These are phyloP conservation scores for Coleophoma crateriformis DNA, from an alignment of 2,329 filamentous ascomycete species.

Conservation along the genomic window DNA sequence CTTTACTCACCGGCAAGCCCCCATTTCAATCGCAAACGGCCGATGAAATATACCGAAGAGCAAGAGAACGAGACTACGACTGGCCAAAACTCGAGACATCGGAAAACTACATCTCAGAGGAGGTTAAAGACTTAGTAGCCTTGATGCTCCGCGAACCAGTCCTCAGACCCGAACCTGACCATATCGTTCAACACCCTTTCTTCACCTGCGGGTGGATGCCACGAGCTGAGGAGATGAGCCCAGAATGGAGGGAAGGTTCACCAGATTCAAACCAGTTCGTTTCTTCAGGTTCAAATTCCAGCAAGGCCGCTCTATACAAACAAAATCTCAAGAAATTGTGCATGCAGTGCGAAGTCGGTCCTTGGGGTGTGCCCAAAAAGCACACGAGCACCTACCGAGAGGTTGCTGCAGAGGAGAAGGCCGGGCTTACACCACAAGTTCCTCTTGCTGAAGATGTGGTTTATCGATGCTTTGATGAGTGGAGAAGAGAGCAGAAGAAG, in stretches of 20 bases:
- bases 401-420: conserved; percentile 63
- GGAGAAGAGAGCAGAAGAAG: conserved; percentile 44
- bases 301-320: conserved; percentile 28
- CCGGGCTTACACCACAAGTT: conserved; percentile 57
- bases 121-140: conserved; percentile 74
- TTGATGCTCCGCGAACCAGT: conserved; percentile 72
- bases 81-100: conserved; percentile 66
- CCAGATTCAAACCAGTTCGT: conserved; percentile 53
- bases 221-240: conserved; percentile 49
- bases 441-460: conserved; percentile 57
- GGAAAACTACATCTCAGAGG: conserved; percentile 65
- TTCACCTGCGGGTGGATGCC: conserved; percentile 76
- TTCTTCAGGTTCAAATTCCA: conserved; percentile 37
- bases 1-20: conserved; percentile 92
- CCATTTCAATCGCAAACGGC: conserved; percentile 91
- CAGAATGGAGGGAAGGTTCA: conserved; percentile 49
- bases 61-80: conserved; percentile 67
- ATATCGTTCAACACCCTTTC: conserved; percentile 74
- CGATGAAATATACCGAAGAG: conserved; percentile 76
- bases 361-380: conserved; percentile 41
- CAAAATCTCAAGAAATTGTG: conserved; percentile 54
- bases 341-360: conserved; percentile 52
- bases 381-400: conserved; percentile 53
- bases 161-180: conserved; percentile 67
- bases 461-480: conserved; percentile 59